Percentiles rank a stretch among this genome's conserved stretches.
These are phyloP conservation scores for Exophiala aquamarina DNA, from an alignment of 2,329 filamentous ascomycete genomes.

Conservation along the genomic window DNA sequence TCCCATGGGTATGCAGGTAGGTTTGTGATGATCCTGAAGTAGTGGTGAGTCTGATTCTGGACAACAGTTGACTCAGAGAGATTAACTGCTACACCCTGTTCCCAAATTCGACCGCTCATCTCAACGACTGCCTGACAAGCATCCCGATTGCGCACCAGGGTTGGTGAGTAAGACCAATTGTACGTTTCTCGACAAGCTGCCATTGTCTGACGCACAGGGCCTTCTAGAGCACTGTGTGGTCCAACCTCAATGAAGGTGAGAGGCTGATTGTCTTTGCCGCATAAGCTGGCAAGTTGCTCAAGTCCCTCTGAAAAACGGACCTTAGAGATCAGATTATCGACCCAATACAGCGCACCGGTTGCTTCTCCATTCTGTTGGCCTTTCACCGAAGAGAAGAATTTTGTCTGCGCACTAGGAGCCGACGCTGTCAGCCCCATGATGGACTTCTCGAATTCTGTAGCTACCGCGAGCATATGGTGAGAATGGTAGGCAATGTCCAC, in stretches of 20 bases:
- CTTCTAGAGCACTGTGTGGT: conserved; percentile 17
- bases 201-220: conserved; percentile 29
- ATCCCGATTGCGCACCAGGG: conserved; percentile 22
- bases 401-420: neutral
- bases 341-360: conserved; percentile 26
- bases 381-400: neutral
- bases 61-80: conserved; percentile 22
- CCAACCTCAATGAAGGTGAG: conserved; percentile 14
- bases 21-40: conserved; percentile 1
- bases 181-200: conserved; percentile 19
- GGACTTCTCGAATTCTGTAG: conserved; percentile 28
- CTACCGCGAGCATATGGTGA: conserved; percentile 29
- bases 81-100: conserved; percentile 28
- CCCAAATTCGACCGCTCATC: neutral
- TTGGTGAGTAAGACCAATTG: neutral
- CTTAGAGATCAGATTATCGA: conserved; percentile 28
- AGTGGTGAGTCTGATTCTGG: too few relatives aligned
- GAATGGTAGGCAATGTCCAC: conserved; percentile 34
- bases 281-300: neutral
- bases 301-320: conserved; percentile 29
- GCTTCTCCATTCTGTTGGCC: conserved; percentile 5
- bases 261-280: conserved; percentile 13
- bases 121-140: neutral
- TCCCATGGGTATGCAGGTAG: conserved; percentile 27
- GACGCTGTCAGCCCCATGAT: neutral